phyloP scores from a whole-genome alignment of 768 basidiomycete species.

The Asterophora lycoperdoides region DNA sequence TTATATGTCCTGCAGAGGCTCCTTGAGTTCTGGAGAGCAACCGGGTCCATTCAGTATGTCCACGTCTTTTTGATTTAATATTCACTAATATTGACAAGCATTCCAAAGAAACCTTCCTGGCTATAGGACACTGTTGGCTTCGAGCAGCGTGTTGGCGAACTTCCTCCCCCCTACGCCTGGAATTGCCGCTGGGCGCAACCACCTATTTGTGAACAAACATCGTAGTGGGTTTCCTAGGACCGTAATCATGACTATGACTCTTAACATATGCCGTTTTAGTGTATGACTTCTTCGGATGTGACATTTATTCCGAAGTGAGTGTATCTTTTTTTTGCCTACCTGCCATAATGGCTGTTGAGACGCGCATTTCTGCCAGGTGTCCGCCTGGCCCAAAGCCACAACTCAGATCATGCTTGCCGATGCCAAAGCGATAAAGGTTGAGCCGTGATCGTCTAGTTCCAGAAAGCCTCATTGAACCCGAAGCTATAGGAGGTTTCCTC shows the following conservation, averaged over 20 bases:
- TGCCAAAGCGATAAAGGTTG: conserved; percentile 37
- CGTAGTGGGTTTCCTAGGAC: conserved; percentile 17
- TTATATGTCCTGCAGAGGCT: conserved; percentile 20
- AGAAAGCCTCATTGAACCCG: not conserved
- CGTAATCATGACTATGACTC: not conserved
- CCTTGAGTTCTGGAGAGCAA: conserved; percentile 21
- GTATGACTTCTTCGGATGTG: conserved; percentile 30
- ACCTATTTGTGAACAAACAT: conserved; percentile 28
- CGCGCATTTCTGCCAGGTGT: conserved; percentile 12
- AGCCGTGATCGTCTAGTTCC: not conserved
- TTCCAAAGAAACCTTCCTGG: conserved; percentile 30
- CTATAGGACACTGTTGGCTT: conserved; percentile 25
- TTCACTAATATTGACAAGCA: not conserved
- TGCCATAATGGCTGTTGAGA: conserved; percentile 2
- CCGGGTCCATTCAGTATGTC: conserved; percentile 26
- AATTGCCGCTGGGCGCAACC: conserved; percentile 29
- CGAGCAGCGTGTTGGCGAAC: conserved; percentile 20
- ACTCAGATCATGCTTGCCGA: conserved; percentile 32
- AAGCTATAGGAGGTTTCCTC: conserved; percentile 44
- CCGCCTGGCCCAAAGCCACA: conserved; percentile 20
- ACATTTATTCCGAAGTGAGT: conserved; percentile 32
- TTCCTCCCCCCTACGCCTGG: conserved; percentile 26
- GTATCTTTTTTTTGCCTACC: not conserved
- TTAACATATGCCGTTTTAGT: conserved; percentile 13
- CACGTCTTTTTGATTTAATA: not conserved